A percentile compares a stretch with the other conserved stretches of the same genome.
These are phyloP conservation scores for Alternaria arborescens DNA, from an alignment of 2,329 filamentous ascomycete species.

Conservation along the genomic window DNA sequence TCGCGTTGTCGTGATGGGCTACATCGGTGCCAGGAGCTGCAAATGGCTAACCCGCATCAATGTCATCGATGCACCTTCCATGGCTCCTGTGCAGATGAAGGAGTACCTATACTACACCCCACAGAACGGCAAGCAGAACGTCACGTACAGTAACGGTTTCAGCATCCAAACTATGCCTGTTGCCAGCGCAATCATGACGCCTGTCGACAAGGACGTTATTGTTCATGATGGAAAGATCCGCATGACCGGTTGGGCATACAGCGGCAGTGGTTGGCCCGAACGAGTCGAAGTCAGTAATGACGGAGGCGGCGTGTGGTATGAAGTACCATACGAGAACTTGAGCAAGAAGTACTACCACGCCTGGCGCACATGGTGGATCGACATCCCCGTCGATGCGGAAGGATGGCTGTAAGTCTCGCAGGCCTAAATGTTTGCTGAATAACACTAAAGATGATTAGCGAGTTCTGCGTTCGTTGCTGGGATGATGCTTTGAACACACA, in stretches of 20 bases:
- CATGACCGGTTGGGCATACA: slow-evolving; percentile 59
- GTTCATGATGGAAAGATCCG: slow-evolving; percentile 68
- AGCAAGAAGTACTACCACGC: slow-evolving; percentile 69
- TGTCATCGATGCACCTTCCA: slow-evolving; percentile 64
- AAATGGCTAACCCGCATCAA: slow-evolving; percentile 72
- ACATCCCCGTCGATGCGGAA: slow-evolving; percentile 65
- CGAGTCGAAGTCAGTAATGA: slow-evolving; percentile 70
- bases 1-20: slow-evolving; percentile 69
- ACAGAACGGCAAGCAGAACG: slow-evolving; percentile 74
- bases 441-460: slow-evolving; percentile 25
- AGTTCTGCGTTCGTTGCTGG: slow-evolving; percentile 56
- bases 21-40: slow-evolving; percentile 70
- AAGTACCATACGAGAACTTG: slow-evolving; percentile 67
- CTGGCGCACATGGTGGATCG: slow-evolving; percentile 71
- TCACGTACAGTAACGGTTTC: slow-evolving; percentile 66
- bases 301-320: slow-evolving; percentile 71
- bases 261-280: slow-evolving; percentile 60
- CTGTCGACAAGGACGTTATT: slow-evolving; percentile 67
- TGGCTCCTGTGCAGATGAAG: slow-evolving; percentile 69
- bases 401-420: slow-evolving; percentile 50
- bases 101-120: slow-evolving; percentile 76
- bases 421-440: not conserved
- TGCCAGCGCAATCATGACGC: slow-evolving; percentile 71
- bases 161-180: slow-evolving; percentile 78
- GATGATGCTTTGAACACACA: slow-evolving; percentile 59